Percentiles rank a stretch among this genome's conserved stretches.
Conservation (phyloP, 306 rosid species). For the Cicer bijugum region DNA sequence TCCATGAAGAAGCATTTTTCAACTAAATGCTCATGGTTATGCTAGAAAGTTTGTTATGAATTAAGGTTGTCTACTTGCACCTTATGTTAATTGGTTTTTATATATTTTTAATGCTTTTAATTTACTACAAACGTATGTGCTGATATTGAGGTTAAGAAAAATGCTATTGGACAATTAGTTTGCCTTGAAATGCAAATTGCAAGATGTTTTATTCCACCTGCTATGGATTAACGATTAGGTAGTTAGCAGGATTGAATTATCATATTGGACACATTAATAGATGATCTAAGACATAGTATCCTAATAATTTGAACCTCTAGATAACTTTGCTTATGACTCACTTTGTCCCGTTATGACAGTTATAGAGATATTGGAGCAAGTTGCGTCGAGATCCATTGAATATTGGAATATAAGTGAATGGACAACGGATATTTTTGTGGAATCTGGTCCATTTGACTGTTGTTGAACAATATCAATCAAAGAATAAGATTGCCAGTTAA, state of each 20-base stretch:
- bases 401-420: conserved; percentile 23
- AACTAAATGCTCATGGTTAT: not conserved
- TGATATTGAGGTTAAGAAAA: conserved; percentile 31
- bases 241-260: conserved; percentile 26
- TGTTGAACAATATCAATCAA: conserved; percentile 16
- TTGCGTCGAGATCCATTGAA: conserved; percentile 13
- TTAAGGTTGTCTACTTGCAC: conserved; percentile 21
- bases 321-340: conserved; percentile 29
- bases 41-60: conserved; percentile 9
- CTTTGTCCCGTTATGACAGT: conserved; percentile 35
- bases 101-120: not conserved
- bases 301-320: not conserved
- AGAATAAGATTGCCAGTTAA: conserved; percentile 27
- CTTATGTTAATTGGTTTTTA: conserved; percentile 3
- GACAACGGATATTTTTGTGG: conserved; percentile 37
- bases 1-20: not conserved
- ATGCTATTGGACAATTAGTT: conserved; percentile 14
- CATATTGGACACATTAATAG: not conserved
- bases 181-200: conserved; percentile 31
- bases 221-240: conserved; percentile 10
- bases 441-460: conserved; percentile 9
- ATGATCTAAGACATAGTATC: conserved; percentile 4
- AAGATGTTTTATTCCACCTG: conserved; percentile 13
- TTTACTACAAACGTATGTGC: not conserved
- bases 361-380: conserved; percentile 26